Evolutionary conservation across 495 filamentous ascomycete species (phyloP), one percentile per base, ranked within the genome.

Genomic region (Trichoderma reesei): DNA sequence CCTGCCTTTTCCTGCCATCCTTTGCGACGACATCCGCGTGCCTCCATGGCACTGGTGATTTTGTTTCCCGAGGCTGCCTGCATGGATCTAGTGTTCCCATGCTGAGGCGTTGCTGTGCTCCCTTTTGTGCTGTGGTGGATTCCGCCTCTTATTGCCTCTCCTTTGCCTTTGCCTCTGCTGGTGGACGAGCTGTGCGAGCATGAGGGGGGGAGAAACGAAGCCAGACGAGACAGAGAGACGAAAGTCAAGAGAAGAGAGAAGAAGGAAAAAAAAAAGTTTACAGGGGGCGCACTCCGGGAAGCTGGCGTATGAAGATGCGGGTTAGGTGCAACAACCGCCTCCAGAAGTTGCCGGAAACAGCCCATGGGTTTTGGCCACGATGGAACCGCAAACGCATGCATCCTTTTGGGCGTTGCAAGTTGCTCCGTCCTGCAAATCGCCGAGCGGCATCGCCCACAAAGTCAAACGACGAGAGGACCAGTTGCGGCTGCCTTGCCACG

Each of bases 21-120:
- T 56, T 56, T 56, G 51, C 51, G 51, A 56, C 51, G 51, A 56
- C 14, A 56, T 56, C 51, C 51, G 51, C 51, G 51, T 56, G 51
- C 51, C 51, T 56, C 51, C 51, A 56, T 31, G 51, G 14, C 51
- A 56, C 51, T 14, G 20, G 51, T 56, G 51, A 31, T 56, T 48
- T 34, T 56, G 51, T 56, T 56, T 56, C 51, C 51, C 51, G 51
- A 56, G 51, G 51, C 51, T 56, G 51, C 51, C 51, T 56, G 51
- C 51, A 56, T 56, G 51, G 51, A 56, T 56, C 51, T 56, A 56
- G 51, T 56, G 51, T 56, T 56, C 51, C 51, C 51, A 56, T 56
- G 26, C 51, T 56, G 51, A 56, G 31, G 51, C 51, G 26, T 34
- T 56, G 51, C 51, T 34, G 51, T 56, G 26, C 51, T 56, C 51